These are phyloP conservation scores for Geotrichum carabidarum DNA, from an alignment of 1,139 yeast genomes.

Conservation along the genomic window DNA sequence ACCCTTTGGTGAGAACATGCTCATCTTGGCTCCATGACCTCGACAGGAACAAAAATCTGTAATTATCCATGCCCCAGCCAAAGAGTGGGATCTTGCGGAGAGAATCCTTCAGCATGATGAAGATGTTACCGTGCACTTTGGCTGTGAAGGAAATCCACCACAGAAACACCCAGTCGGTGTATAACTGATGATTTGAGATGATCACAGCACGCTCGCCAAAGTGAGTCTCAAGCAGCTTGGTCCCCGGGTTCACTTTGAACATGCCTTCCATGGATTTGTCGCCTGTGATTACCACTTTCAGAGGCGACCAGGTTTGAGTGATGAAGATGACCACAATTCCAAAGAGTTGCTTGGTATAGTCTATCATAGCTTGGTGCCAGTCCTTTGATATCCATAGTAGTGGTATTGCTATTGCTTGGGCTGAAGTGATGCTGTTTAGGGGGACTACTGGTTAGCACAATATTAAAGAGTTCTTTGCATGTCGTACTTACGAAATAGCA, in stretches of 20 bases:
- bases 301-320: slow-evolving; percentile 36
- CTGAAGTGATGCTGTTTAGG: slow-evolving; percentile 23
- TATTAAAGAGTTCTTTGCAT: neutral
- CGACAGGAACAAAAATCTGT: slow-evolving; percentile 69
- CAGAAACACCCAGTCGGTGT: slow-evolving; percentile 87
- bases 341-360: slow-evolving; percentile 38
- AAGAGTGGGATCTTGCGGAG: slow-evolving; percentile 66
- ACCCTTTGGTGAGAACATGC: slow-evolving; percentile 50
- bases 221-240: slow-evolving; percentile 30
- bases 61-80: slow-evolving; percentile 84
- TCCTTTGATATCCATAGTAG: slow-evolving; percentile 26
- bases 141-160: slow-evolving; percentile 86
- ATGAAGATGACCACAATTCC: slow-evolving; percentile 34
- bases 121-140: slow-evolving; percentile 55
- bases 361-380: slow-evolving; percentile 35
- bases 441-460: neutral
- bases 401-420: slow-evolving; percentile 33
- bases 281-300: slow-evolving; percentile 35
- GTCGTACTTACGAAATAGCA: slow-evolving; percentile 12
- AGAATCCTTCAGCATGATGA: slow-evolving; percentile 75
- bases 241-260: slow-evolving; percentile 25
- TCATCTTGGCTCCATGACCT: slow-evolving; percentile 83
- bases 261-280: slow-evolving; percentile 31
- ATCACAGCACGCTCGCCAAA: slow-evolving; percentile 49
- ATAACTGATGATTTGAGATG: slow-evolving; percentile 85